These are phyloP conservation scores for Lagenidium giganteum DNA, from an alignment of 352 stramenopile genomes.

Conservation along the genomic window DNA sequence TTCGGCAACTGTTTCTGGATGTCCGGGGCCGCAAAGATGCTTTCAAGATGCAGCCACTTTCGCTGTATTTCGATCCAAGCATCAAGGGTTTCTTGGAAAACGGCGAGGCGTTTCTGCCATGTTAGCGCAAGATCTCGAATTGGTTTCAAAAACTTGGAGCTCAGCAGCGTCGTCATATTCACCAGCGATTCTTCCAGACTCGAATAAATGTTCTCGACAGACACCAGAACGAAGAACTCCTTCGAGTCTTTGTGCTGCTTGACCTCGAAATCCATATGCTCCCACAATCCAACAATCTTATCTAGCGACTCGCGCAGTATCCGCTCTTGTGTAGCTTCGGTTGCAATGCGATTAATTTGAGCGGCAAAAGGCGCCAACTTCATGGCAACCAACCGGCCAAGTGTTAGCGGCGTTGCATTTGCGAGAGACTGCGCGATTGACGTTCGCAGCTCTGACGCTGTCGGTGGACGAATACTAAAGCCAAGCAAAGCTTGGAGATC, in stretches of 20 bases:
- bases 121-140: constrained; percentile 64
- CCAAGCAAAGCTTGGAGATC: constrained; percentile 64
- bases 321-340: constrained; percentile 81
- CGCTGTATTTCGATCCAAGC: constrained; percentile 76
- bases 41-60: constrained; percentile 82
- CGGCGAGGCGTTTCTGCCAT: constrained; percentile 63
- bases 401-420: constrained; percentile 35
- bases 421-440: constrained; percentile 6
- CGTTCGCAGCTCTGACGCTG: not conserved
- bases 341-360: constrained; percentile 82
- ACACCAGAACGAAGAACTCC: constrained; percentile 81
- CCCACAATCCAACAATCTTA: constrained; percentile 83
- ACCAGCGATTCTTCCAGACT: constrained; percentile 89
- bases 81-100: constrained; percentile 82
- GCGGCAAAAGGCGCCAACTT: constrained; percentile 60
- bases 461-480: constrained; percentile 52
- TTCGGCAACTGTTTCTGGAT: constrained; percentile 80
- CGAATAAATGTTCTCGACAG: constrained; percentile 73
- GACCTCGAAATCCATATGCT: constrained; percentile 83
- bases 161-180: constrained; percentile 86
- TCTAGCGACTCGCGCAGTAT: constrained; percentile 87
- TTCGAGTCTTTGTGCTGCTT: constrained; percentile 89
- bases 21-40: constrained; percentile 74
- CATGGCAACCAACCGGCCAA: constrained; percentile 81
- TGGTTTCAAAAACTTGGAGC: constrained; percentile 80